Base-by-base conservation (phyloP, 345 rosid genomes). In the Gossypium rotundifolium region DNA sequence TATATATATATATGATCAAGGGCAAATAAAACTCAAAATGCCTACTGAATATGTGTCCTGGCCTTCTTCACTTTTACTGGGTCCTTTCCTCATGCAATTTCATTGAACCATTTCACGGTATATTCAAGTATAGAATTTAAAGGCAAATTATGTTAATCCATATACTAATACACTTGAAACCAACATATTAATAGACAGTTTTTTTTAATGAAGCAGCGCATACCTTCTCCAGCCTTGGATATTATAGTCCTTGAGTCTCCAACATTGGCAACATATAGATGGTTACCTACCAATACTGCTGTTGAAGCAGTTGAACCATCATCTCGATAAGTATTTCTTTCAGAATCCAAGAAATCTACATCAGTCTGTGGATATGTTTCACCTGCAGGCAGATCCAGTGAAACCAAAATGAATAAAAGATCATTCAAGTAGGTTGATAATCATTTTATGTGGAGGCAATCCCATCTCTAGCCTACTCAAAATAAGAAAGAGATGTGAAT, bases 231-330 rank as follows among this genome's bases (percentile, higher is more conserved):
- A 79, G 92, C 88, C 79, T 88, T 96, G 55, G 97, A 93, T 83
- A 93, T 84, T 68, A 96, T 88, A 45, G 99, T 89, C 74, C 99
- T 87, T 13, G 99, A 96, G 79, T 96, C 98, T 85, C 99, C 99
- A 79, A 96, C 99, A 78, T 93, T 96, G 63, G 98, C 99, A 86
- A 96, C 99, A 78, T 85, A 96, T 9, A 93, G 84, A 87, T 90
- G 98, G 77, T 83, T 86, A 74, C 94, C 97, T 27, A 96, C 91
- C 82, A 96, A 80, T 25, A 96, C 90, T 51, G 97, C 99, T 68
- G 98, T 85, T 22, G 99, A 96, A 83, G 99, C 99, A 68, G 99
- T 96, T 60, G 99, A 96, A 78, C 99, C 99, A 84, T 96, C 99
- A 76, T 96, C 98, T 70, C 99, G 80, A 72, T 81, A 91, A 25